A percentile compares a stretch with the other conserved stretches of the same genome.
Conservation (phyloP, 179 eudicot genomes). For the Camellia oleifera region DNA sequence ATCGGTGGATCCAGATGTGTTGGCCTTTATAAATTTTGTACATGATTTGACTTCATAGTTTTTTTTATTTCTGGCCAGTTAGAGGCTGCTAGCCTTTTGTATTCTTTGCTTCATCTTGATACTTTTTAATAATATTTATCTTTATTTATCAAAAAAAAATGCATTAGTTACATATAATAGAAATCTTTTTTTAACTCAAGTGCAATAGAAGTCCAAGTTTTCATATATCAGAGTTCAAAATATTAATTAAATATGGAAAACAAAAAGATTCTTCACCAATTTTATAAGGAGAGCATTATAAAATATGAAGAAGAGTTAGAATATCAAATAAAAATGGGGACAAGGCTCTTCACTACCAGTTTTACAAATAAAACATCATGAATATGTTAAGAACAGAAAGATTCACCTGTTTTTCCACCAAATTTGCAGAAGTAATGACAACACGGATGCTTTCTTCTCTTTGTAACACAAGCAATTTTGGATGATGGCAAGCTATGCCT, state of each 20-base stretch:
- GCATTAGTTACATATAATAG: neutral
- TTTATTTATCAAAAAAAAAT: neutral
- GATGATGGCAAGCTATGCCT: conserved; percentile 96
- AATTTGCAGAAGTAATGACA: conserved; percentile 82
- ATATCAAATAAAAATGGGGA: neutral
- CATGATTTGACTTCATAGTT: no score
- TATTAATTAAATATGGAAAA: neutral
- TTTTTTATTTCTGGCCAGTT: no score
- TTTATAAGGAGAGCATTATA: neutral
- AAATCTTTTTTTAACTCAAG: no score
- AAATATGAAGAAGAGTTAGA: neutral
- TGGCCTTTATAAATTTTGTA: no score
- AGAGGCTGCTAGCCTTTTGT: no score
- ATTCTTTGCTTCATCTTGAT: no score
- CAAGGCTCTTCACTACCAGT: neutral
- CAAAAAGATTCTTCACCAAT: neutral
- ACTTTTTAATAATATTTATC: no score
- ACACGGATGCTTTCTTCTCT: conserved; percentile 72
- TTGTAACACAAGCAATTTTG: conserved; percentile 81
- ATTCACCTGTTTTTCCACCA: conserved; percentile 73
- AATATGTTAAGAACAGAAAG: neutral
- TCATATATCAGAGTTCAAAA: neutral
- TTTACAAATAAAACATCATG: neutral
- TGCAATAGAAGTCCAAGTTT: neutral
- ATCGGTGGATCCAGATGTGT: no score